Conservation (phyloP, 2,329 filamentous ascomycete genomes). For the Nigrospora oryzae region DNA sequence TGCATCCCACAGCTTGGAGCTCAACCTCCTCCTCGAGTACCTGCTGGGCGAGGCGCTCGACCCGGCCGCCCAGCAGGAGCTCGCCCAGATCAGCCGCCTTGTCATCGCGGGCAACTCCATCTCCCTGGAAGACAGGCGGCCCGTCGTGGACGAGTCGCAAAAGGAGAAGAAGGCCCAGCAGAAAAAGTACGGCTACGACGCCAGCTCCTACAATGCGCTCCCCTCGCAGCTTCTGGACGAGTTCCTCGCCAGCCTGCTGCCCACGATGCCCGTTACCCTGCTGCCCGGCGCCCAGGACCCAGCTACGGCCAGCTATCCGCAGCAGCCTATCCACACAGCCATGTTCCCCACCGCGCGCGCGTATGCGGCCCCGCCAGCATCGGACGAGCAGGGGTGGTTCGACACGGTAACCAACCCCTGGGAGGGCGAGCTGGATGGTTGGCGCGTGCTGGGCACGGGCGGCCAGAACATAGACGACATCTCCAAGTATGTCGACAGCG, state of each 20-base stretch:
- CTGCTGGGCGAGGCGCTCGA: slow-evolving; percentile 74
- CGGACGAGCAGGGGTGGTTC: slow-evolving; percentile 60
- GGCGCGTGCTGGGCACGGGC: slow-evolving; percentile 76
- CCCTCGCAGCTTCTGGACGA: slow-evolving; percentile 78
- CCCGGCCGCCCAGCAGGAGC: slow-evolving; percentile 46
- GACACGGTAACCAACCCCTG: slow-evolving; percentile 89
- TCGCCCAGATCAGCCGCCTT: slow-evolving; percentile 68
- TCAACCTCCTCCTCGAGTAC: slow-evolving; percentile 77
- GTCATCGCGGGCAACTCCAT: slow-evolving; percentile 92
- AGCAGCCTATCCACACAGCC: slow-evolving; percentile 86
- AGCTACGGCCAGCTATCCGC: slow-evolving; percentile 80
- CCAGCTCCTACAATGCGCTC: slow-evolving; percentile 75
- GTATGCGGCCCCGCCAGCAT: slow-evolving; percentile 48
- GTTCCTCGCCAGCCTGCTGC: slow-evolving; percentile 73
- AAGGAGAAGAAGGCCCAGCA: slow-evolving; percentile 38
- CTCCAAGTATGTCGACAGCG: slow-evolving; percentile 77
- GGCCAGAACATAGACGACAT: slow-evolving; percentile 94
- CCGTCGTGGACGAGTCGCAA: slow-evolving; percentile 25
- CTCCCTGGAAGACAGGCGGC: slow-evolving; percentile 24
- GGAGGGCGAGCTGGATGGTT: slow-evolving; percentile 85
- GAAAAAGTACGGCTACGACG: slow-evolving; percentile 94
- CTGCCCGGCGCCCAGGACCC: slow-evolving; percentile 80
- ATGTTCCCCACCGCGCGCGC: slow-evolving; percentile 74
- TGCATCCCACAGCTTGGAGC: slow-evolving; percentile 61
- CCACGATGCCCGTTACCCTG: slow-evolving; percentile 79